phyloP scores from a whole-genome alignment of 1,284 basidiomycete genomes.

The Moesziomyces globuligerus region DNA sequence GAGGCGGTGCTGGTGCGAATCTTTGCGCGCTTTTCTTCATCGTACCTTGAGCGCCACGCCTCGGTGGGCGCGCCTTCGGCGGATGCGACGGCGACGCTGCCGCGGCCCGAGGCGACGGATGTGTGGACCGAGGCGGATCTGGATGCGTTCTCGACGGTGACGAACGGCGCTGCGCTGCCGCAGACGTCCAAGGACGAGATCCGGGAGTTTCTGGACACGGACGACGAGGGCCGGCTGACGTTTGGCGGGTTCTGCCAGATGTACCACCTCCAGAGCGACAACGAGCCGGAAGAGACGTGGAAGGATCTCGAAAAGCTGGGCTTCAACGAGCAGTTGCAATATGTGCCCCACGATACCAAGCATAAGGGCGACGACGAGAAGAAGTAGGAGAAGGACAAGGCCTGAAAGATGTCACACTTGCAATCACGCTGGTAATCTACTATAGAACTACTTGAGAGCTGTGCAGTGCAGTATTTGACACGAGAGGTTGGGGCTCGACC shows the following conservation, averaged over 20 bases:
- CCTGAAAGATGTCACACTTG: too few relatives aligned
- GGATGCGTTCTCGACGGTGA: slow-evolving; percentile 44
- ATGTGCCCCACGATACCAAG: not conserved
- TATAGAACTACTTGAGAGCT: too few relatives aligned
- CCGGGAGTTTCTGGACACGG: slow-evolving; percentile 48
- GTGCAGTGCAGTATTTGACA: too few relatives aligned
- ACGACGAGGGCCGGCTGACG: slow-evolving; percentile 46
- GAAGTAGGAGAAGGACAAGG: too few relatives aligned
- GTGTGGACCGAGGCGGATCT: slow-evolving; percentile 43
- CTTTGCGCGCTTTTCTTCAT: slow-evolving; percentile 44
- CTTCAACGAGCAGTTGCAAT: slow-evolving; percentile 22
- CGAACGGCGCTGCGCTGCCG: slow-evolving; percentile 41
- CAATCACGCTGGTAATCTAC: too few relatives aligned
- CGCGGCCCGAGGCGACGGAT: slow-evolving; percentile 16
- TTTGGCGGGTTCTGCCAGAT: slow-evolving; percentile 49
- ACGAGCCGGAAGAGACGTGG: slow-evolving; percentile 55
- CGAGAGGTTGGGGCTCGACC: too few relatives aligned
- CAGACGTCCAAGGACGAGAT: slow-evolving; percentile 56
- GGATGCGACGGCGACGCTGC: slow-evolving; percentile 6
- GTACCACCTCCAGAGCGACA: slow-evolving; percentile 55
- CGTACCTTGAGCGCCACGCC: slow-evolving; percentile 19
- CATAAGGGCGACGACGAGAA: too few relatives aligned
- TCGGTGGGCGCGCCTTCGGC: slow-evolving; percentile 2
- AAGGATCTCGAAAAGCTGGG: slow-evolving; percentile 47
- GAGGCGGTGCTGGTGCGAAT: slow-evolving; percentile 28